phyloP scores from a whole-genome alignment of 164 flowering plant genomes.

The Berberis thunbergii region DNA sequence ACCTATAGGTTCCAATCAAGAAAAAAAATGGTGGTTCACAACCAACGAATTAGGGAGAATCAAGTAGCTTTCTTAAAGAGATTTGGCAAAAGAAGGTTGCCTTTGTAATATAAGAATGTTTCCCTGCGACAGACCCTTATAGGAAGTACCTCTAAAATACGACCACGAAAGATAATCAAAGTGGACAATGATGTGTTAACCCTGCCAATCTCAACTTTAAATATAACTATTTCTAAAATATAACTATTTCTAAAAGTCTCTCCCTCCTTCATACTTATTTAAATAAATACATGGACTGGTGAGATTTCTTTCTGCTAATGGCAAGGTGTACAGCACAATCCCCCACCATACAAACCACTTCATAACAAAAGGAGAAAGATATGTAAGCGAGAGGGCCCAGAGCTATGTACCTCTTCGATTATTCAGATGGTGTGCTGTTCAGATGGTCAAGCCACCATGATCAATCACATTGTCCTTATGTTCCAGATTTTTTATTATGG shows the following conservation, averaged over 20 bases:
- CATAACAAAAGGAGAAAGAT: slow-evolving; percentile 5
- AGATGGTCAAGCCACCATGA: neutral
- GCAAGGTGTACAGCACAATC: slow-evolving; percentile 18
- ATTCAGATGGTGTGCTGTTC: neutral
- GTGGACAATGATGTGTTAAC: slow-evolving; percentile 16
- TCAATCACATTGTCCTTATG: no score
- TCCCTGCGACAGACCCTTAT: slow-evolving; percentile 2
- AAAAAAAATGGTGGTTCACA: slow-evolving; percentile 5
- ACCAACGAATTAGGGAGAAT: neutral
- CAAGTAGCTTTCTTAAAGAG: slow-evolving; percentile 6
- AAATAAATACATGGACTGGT: no score
- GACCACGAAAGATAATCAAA: slow-evolving; percentile 2
- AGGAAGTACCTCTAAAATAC: neutral
- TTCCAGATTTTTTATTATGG: no score
- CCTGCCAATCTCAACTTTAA: neutral
- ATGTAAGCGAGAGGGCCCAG: neutral
- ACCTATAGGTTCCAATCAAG: slow-evolving; percentile 2
- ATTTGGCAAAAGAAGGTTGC: slow-evolving; percentile 9
- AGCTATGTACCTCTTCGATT: neutral
- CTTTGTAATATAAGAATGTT: slow-evolving; percentile 7
- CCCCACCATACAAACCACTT: neutral
- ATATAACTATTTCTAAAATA: neutral
- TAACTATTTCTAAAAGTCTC: neutral
- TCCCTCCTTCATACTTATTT: neutral
- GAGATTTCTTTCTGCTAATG: neutral